A percentile compares a stretch with the other conserved stretches of the same genome.
Conservation (phyloP, 2,329 filamentous ascomycete species). For the Bertia moriformis region DNA sequence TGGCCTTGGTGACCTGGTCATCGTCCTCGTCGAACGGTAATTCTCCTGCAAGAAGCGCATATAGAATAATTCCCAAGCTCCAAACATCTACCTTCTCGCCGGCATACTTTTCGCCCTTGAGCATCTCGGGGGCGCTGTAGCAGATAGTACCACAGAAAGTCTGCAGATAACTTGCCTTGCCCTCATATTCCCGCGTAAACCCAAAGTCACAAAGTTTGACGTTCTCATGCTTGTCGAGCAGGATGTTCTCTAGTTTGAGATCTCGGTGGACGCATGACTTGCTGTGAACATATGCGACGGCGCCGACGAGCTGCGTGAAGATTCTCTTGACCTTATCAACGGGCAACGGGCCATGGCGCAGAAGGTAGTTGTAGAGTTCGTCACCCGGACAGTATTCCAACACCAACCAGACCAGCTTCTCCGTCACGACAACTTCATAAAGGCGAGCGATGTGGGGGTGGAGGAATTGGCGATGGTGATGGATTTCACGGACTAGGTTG, state of each 20-base stretch:
- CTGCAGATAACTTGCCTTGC: conserved; percentile 57
- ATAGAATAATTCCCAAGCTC: conserved; percentile 48
- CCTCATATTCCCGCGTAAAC: conserved; percentile 66
- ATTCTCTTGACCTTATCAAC: conserved; percentile 58
- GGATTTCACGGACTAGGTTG: conserved; percentile 62
- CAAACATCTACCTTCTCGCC: conserved; percentile 65
- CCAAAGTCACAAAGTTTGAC: conserved; percentile 67
- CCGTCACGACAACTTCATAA: conserved; percentile 66
- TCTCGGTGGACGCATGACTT: conserved; percentile 64
- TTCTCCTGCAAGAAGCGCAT: conserved; percentile 42
- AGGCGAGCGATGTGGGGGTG: conserved; percentile 63
- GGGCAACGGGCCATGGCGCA: conserved; percentile 52
- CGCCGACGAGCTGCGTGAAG: conserved; percentile 61
- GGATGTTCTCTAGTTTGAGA: conserved; percentile 62
- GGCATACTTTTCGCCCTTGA: conserved; percentile 64
- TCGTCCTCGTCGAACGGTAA: conserved; percentile 63
- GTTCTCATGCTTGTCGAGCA: conserved; percentile 61
- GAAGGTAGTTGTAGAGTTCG: conserved; percentile 62
- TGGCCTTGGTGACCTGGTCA: conserved; percentile 51
- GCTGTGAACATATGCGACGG: conserved; percentile 60
- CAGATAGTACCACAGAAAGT: conserved; percentile 66
- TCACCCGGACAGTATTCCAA: conserved; percentile 64
- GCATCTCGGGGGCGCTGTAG: conserved; percentile 68
- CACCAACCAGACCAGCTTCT: conserved; percentile 59
- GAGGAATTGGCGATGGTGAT: conserved; percentile 64